Evolutionary conservation across 495 filamentous ascomycete genomes (phyloP), one percentile per base, ranked within the genome.

Genomic region (Parathielavia appendiculata): DNA sequence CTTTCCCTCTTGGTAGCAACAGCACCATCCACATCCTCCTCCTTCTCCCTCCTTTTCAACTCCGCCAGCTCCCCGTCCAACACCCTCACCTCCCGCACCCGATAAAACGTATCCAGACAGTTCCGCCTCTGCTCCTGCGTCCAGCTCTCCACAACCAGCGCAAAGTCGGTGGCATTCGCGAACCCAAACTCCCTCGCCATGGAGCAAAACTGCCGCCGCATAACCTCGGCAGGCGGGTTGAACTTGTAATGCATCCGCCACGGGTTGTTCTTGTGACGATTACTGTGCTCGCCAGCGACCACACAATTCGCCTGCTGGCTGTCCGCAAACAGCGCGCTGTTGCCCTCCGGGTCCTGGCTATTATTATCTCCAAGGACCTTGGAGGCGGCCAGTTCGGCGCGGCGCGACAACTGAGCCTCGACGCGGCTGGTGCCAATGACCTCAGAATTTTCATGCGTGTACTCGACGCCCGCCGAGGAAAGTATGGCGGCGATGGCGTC

Each of bases 361-460:
- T 75, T 16, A 16, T 47, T 22, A 1, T 47, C 45, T 34, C 83
- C 73, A 7, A 72, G 75, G 38, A 69, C 65, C 12, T 64, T 65
- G 41, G 80, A 79, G 5, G 79, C 79, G 0, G 80, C 79, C 56
- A 87, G 80, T 62, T 88, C 79, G 4, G 93, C 95, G 35, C 83
- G 83, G 13, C 84, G 82, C 53, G 86, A 89, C 20, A 97, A 81
- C 44, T 81, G 80, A 56, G 86, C 86, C 74, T 98, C 93, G 20
- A 96, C 80, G 54, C 85, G 87, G 10, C 87, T 92, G 0, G 89
- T 88, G 36, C 93, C 93, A 48, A 98, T 86, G 17, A 98, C 92
- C 73, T 98, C 93, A 41, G 88, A 91, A 67, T 98, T 98, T 59
- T 96, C 87, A 66, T 98, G 93, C 11, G 90, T 95, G 70, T 98